Evolutionary conservation across 495 filamentous ascomycete genomes (phyloP).

Genomic region (Corynascus novoguineensis): DNA sequence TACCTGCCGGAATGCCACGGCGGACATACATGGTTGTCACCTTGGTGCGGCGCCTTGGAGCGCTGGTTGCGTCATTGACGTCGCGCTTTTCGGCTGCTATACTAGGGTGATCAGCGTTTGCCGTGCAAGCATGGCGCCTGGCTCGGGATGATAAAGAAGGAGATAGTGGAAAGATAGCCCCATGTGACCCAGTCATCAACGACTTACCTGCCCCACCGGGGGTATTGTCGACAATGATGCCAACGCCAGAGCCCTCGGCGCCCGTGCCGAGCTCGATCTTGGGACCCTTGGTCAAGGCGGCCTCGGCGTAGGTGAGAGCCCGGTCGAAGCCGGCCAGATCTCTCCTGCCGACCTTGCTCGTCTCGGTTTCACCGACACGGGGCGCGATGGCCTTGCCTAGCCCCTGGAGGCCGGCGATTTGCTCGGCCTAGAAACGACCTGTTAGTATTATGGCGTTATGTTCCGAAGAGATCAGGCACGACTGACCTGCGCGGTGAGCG

Average conservation of each 20-base stretch:
- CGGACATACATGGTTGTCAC: slow-evolving; percentile 49
- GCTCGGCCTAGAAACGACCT: slow-evolving; percentile 23
- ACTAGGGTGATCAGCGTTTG: too few species aligned
- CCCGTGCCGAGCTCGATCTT: slow-evolving; percentile 44
- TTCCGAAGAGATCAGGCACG: not conserved
- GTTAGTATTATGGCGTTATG: not conserved
- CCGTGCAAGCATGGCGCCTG: too few species aligned
- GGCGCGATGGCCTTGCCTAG: slow-evolving; percentile 48
- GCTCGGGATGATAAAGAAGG: too few species aligned
- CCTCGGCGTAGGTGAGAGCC: slow-evolving; percentile 43
- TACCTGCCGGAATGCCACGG: slow-evolving; percentile 41
- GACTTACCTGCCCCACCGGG: slow-evolving; percentile 21
- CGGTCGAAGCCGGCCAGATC: slow-evolving; percentile 46
- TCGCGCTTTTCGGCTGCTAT: slow-evolving; percentile 31
- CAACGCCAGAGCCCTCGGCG: slow-evolving; percentile 43
- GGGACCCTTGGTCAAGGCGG: slow-evolving; percentile 42
- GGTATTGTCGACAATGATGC: slow-evolving; percentile 44
- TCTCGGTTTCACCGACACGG: slow-evolving; percentile 17
- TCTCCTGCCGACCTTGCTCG: slow-evolving; percentile 26
- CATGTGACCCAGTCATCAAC: too few species aligned
- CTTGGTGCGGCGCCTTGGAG: slow-evolving; percentile 36
- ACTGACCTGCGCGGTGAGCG: slow-evolving; percentile 30
- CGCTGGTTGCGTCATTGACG: slow-evolving; percentile 21
- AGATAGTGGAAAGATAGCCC: not conserved
- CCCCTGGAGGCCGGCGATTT: slow-evolving; percentile 42